Conservation (phyloP, 2,329 filamentous ascomycete species). For the Thyridium curvatum region DNA sequence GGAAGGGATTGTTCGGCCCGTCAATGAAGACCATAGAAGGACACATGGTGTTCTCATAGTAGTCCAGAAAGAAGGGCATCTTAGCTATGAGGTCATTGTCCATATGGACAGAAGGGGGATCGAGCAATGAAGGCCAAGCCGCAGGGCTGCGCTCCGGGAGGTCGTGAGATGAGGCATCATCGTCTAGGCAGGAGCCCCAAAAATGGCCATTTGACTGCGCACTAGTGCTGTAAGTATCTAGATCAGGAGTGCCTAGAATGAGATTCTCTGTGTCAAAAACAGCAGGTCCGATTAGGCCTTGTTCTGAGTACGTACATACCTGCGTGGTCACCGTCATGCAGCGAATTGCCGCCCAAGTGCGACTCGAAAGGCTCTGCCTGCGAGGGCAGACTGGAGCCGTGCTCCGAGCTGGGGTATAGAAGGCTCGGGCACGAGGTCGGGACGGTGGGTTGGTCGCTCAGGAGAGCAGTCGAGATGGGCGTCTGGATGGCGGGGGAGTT, state of each 20-base stretch:
- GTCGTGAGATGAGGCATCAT: conserved; percentile 33
- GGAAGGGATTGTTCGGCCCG: conserved; percentile 76
- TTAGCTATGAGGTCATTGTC: conserved; percentile 63
- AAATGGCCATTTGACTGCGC: conserved; percentile 39
- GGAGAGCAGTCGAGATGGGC: conserved; percentile 42
- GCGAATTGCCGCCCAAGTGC: conserved; percentile 44
- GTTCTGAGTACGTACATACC: conserved; percentile 43
- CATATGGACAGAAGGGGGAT: conserved; percentile 43
- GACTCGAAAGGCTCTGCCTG: conserved; percentile 54
- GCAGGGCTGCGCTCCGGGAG: conserved; percentile 21
- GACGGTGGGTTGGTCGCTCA: conserved; percentile 48
- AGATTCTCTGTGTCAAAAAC: conserved; percentile 14
- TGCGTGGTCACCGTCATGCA: conserved; percentile 49
- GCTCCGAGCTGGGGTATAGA: conserved; percentile 54
- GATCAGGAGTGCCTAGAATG: conserved; percentile 41
- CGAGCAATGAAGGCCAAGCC: conserved; percentile 38
- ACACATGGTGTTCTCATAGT: conserved; percentile 89
- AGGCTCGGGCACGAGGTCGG: conserved; percentile 57
- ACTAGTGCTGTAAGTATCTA: conserved; percentile 45
- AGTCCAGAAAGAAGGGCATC: conserved; percentile 85
- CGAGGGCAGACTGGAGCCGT: conserved; percentile 53
- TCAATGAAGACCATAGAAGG: conserved; percentile 90
- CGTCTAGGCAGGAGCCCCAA: conserved; percentile 42
- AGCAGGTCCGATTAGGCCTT: conserved; percentile 11
- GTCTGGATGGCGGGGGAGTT: conserved; percentile 49